Percentiles rank a stretch among this genome's conserved stretches.
These are phyloP conservation scores for Neurospora sp. DNA, from an alignment of 495 filamentous ascomycete genomes.

Conservation along the genomic window DNA sequence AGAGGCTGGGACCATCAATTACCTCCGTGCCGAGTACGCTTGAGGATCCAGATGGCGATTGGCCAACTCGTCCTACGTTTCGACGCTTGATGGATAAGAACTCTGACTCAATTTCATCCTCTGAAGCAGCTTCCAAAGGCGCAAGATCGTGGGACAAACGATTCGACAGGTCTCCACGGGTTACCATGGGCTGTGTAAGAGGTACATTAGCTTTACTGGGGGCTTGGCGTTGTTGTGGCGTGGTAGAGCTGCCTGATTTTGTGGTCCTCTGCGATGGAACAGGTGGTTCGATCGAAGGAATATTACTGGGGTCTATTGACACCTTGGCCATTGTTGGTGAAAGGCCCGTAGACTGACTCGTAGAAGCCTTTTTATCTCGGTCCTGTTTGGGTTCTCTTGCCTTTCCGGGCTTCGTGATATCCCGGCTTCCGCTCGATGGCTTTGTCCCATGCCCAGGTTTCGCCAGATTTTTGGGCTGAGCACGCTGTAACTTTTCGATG, in stretches of 20 bases:
- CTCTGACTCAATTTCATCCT: not conserved
- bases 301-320: constrained; percentile 5
- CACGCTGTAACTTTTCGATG: constrained; percentile 27
- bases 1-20: not conserved
- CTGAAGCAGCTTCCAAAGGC: constrained; percentile 8
- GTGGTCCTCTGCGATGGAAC: not conserved
- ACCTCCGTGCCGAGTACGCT: not conserved
- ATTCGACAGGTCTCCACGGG: not conserved
- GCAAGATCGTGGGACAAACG: not conserved
- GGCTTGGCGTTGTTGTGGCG: constrained; percentile 3
- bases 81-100: not conserved
- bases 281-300: constrained; percentile 1
- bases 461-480: not conserved
- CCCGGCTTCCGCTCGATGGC: not conserved
- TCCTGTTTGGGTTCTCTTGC: not conserved
- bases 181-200: constrained; percentile 5
- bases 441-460: not conserved
- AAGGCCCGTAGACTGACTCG: constrained; percentile 14
- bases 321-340: constrained; percentile 21
- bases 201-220: not conserved
- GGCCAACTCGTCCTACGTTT: not conserved
- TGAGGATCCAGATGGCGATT: not conserved
- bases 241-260: constrained; percentile 1
- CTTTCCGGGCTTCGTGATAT: not conserved
- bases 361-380: not conserved